phyloP scores from a whole-genome alignment of 1,284 basidiomycete species.

The Trametes sp. region DNA sequence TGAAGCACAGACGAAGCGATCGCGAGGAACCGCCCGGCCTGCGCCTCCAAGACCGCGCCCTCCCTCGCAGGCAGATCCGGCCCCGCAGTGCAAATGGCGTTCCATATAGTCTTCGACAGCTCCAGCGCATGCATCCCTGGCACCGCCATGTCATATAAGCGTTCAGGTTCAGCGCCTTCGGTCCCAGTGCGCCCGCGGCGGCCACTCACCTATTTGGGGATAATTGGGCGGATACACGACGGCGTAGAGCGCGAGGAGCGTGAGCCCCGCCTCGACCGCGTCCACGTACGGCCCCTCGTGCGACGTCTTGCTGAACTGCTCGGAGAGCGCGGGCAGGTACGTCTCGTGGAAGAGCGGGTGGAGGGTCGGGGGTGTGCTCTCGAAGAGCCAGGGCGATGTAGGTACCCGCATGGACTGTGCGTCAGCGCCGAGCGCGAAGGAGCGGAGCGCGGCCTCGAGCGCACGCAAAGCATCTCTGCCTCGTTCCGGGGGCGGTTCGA shows the following conservation, averaged over 20 bases:
- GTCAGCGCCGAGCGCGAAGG: slow-evolving; percentile 45
- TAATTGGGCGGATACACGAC: slow-evolving; percentile 75
- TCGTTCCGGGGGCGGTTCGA: slow-evolving; percentile 48
- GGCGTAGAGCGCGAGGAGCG: slow-evolving; percentile 68
- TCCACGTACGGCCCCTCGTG: slow-evolving; percentile 64
- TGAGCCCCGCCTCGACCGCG: slow-evolving; percentile 62
- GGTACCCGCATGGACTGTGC: slow-evolving; percentile 18
- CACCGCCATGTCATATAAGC: slow-evolving; percentile 4
- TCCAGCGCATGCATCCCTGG: slow-evolving; percentile 78
- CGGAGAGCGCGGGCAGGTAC: slow-evolving; percentile 65
- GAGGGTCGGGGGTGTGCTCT: slow-evolving; percentile 50
- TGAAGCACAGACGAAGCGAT: slow-evolving; percentile 51
- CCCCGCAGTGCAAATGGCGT: slow-evolving; percentile 50
- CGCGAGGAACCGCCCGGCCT: slow-evolving; percentile 47
- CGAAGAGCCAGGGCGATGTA: slow-evolving; percentile 33
- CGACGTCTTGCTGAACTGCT: slow-evolving; percentile 67
- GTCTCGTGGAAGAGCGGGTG: slow-evolving; percentile 58
- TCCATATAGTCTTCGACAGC: slow-evolving; percentile 78
- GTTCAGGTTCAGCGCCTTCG: neutral
- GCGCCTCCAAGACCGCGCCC: slow-evolving; percentile 29
- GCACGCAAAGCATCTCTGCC: slow-evolving; percentile 32
- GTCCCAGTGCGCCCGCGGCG: neutral
- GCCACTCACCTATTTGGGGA: slow-evolving; percentile 73
- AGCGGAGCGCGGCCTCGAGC: slow-evolving; percentile 47
- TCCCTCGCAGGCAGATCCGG: slow-evolving; percentile 26